Evolutionary conservation across 2,329 filamentous ascomycete genomes (phyloP).

Genomic region (Tothia fuscella): DNA sequence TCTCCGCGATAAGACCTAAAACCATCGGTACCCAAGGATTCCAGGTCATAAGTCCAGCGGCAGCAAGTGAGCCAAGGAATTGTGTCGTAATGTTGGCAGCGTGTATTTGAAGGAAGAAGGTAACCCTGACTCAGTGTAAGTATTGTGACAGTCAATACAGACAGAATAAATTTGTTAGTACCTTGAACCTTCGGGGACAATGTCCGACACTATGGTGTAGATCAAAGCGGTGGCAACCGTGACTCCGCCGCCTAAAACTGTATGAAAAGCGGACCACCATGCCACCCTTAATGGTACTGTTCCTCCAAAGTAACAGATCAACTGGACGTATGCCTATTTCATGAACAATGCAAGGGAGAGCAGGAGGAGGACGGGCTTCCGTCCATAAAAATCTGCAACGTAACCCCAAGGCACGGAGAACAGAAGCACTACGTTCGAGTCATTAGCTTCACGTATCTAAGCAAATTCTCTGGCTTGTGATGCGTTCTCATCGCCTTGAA

Average conservation of each 20-base stretch:
- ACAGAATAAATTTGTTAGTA: not conserved
- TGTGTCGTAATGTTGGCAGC: slow-evolving; percentile 18
- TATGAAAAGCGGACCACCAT: slow-evolving; percentile 21
- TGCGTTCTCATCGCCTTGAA: no score
- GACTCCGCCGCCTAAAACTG: slow-evolving; percentile 19
- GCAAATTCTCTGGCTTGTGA: no score
- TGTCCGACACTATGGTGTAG: slow-evolving; percentile 21
- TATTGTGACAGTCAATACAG: not conserved
- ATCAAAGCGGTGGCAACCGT: slow-evolving; percentile 18
- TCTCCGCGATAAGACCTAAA: slow-evolving; percentile 15
- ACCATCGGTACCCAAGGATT: slow-evolving; percentile 23
- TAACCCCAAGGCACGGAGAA: slow-evolving; percentile 25
- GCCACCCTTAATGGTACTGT: slow-evolving; percentile 20
- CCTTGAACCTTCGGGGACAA: slow-evolving; percentile 17
- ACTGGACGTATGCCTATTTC: slow-evolving; percentile 17
- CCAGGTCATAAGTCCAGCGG: slow-evolving; percentile 22
- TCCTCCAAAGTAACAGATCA: slow-evolving; percentile 25
- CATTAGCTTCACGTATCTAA: no score
- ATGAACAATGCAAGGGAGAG: slow-evolving; percentile 17
- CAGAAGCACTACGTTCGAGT: slow-evolving; percentile 15
- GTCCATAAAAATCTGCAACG: slow-evolving; percentile 23
- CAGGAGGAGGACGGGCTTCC: slow-evolving; percentile 21
- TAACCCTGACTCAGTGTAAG: slow-evolving; percentile 14
- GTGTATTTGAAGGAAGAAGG: slow-evolving; percentile 20
- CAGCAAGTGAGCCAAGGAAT: slow-evolving; percentile 21